Base-by-base conservation (phyloP, 2,329 filamentous ascomycete species). In the Biscogniauxia mediterranea region DNA sequence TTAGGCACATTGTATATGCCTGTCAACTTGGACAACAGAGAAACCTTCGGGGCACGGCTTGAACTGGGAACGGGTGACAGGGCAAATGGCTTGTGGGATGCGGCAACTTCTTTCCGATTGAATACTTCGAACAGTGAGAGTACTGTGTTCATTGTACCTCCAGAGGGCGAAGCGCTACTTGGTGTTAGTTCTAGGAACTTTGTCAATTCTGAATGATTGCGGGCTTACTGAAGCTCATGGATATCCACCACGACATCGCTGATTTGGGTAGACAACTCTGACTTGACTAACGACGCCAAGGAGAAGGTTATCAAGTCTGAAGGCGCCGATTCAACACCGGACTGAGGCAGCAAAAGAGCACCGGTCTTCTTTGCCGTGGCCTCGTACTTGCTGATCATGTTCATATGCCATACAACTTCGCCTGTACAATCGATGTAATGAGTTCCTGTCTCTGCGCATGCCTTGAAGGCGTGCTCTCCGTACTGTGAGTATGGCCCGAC, bases 141-240 rank as follows among this genome's bases (percentile, higher is more conserved):
- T 3, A 87, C 78, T 0, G 92, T 93, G 38, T 85, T 81, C 4
- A 93, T 76, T 1, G 90, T 89, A 54, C 88, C 88, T n/a, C 87
- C 87, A 1, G 87, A 89, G 2, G 85, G 82, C 1, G 75, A 68
- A 25, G 77, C 73, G 52, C 81, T 85, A 32, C 52, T 50, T n/a
- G 38, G 13, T 20, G 55, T 50, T 58, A 61, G 56, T 42, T 13
- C 26, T 20, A 7, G 28, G 52, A 32, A 13, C 17, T 20, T 11
- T 6, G 20, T 52, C 20, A 21, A 52, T 49, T 20, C 11, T 4
- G 23, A 26, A 66, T 55, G 5, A n/a, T 21, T 52, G 23, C 26
- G 13, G 20, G 61, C 74, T 62, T 71, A 80, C 79, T 68, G 74
- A 38, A 81, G 52, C n/a, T 78, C 75, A 57, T 80, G 73, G 15